Percentiles rank a stretch among this genome's conserved stretches.
phyloP scores from a whole-genome alignment of 345 rosid genomes.

The Microthlaspi erraticum region DNA sequence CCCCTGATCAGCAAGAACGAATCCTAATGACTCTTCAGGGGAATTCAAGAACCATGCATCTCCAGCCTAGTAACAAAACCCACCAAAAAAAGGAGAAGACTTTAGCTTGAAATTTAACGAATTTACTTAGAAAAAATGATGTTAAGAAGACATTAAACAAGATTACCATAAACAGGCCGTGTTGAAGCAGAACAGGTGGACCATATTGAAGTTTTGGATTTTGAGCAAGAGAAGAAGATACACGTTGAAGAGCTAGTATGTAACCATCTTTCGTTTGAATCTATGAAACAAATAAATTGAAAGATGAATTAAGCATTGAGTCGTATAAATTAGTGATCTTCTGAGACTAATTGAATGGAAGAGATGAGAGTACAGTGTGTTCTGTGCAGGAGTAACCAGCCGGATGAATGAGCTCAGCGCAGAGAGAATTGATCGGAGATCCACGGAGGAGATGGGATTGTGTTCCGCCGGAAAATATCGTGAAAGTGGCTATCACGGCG shows the following conservation, averaged over 20 bases:
- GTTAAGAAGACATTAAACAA: neutral
- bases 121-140: neutral
- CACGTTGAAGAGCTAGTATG: constrained; percentile 77
- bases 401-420: constrained; percentile 63
- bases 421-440: constrained; percentile 55
- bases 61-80: constrained; percentile 59
- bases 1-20: constrained; percentile 85
- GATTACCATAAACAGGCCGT: constrained; percentile 90
- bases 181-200: constrained; percentile 86
- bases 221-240: constrained; percentile 59
- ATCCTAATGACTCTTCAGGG: constrained; percentile 72
- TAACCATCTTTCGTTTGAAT: constrained; percentile 83
- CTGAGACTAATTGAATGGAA: neutral
- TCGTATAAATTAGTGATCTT: neutral
- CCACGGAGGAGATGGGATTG: constrained; percentile 36
- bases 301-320: neutral
- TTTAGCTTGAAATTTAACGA: constrained; percentile 3
- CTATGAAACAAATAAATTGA: constrained; percentile 42
- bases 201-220: constrained; percentile 41
- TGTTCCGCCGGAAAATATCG: constrained; percentile 25
- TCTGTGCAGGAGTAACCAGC: constrained; percentile 82
- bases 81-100: constrained; percentile 22
- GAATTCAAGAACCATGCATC: constrained; percentile 86
- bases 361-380: constrained; percentile 58
- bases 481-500: neutral